Evolutionary conservation across 129 eudicot species (phyloP).

Genomic region (Chrysanthemum makinoi): DNA sequence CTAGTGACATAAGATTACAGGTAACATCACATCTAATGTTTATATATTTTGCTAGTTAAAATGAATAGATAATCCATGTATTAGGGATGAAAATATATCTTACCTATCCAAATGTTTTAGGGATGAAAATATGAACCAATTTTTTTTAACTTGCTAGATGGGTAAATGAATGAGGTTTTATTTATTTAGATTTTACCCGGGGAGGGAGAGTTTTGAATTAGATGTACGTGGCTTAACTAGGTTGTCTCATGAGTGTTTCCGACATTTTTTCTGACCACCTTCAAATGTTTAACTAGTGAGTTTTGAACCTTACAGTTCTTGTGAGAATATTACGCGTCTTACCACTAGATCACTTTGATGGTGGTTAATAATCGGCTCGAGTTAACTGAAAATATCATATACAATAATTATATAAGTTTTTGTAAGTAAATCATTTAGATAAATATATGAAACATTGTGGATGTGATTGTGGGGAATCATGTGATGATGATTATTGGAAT

Average conservation of each 20-base stretch:
- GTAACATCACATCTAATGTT: conserved; percentile 17
- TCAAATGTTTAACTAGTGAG: too few species aligned
- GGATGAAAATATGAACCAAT: too few species aligned
- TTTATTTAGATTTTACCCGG: too few species aligned
- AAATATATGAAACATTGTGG: background rate
- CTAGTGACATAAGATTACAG: conserved; percentile 36
- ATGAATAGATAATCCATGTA: background rate
- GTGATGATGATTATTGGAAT: conserved; percentile 31
- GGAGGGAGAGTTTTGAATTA: too few species aligned
- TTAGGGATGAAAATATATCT: too few species aligned
- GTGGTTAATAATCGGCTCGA: background rate
- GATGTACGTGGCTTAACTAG: too few species aligned
- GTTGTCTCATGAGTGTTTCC: too few species aligned
- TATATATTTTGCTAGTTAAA: background rate
- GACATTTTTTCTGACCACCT: too few species aligned
- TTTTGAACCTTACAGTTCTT: too few species aligned
- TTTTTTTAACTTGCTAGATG: too few species aligned
- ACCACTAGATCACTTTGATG: background rate
- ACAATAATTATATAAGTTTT: background rate
- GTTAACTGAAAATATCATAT: background rate
- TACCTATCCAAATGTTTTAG: too few species aligned
- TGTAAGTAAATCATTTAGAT: conserved; percentile 3
- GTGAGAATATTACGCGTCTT: background rate
- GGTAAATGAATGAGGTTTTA: too few species aligned
- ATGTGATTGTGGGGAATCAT: conserved; percentile 7